Evolutionary conservation across 805 yeast genomes (phyloP), one percentile per base, ranked within the genome.

Genomic region (Starmerella potacharoeniae): DNA sequence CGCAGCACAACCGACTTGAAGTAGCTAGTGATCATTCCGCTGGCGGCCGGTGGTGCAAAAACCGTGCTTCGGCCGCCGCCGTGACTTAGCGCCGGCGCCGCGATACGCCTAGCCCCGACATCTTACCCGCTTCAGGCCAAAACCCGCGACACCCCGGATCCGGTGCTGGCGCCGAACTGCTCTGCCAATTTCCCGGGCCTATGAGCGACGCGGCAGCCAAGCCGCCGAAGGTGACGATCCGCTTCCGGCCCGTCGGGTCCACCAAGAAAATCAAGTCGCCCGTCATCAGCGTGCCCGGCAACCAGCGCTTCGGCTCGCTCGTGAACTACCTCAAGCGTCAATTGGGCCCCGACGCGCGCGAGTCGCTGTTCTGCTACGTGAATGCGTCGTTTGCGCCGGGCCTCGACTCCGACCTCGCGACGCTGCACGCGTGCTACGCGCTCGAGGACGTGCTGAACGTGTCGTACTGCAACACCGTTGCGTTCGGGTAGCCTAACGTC

Each of bases 1-100:
- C 76, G 81, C 44, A 91, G 86, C 45, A 75, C 74, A 8, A 88
- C 87, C 60, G 81, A 80, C 37, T 89, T 75, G 72, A 91, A 87
- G 71, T 84, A 90, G 70, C 87, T 88, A 41, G 97, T 91, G 65
- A 90, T 85, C 97, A 90, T 90, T 34, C n/a, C 39, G 13, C 28
- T 44, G 48, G 36, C 36, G 5, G 43, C 17, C 10, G 22, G 16
- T 29, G 45, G 33, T 42, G 31, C 29, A 42, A 42, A 28, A 28
- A 9, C 45, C 45, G 11, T 4, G 35, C 35, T 4, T 33, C 2
- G 11, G 35, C 35, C 2, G 35, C 35, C 9, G 35, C 35, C 35
- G 9, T 33, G 11, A 11, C 35, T 11, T 33, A 9, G 11, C 11
- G 11, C 35, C 4, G 11, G 9, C 9, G 11, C 2, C 35, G 11